Conservation (phyloP, 2,329 filamentous ascomycete genomes). For the Reticulascus tulasneorum region DNA sequence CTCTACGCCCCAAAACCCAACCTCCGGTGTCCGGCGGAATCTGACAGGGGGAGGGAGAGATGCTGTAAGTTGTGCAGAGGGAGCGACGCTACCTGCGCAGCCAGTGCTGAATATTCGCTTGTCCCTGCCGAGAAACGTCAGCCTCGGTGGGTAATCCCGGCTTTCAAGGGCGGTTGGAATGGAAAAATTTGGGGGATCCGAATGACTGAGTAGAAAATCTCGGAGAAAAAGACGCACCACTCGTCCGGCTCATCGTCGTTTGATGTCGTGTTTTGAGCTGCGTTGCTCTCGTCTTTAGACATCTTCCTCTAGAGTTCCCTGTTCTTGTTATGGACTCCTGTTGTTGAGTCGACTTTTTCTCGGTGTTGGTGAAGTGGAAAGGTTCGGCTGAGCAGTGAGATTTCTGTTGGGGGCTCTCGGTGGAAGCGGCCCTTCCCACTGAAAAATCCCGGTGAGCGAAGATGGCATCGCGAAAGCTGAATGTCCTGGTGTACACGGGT, state of each 20-base stretch:
- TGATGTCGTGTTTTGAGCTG: slow-evolving; percentile 26
- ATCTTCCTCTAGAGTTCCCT: slow-evolving; percentile 24
- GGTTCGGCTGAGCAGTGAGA: slow-evolving; percentile 2
- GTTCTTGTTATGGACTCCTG: background rate
- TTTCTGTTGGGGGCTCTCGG: slow-evolving; percentile 6
- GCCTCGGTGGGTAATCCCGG: background rate
- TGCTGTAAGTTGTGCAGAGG: too few species aligned
- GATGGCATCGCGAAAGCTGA: slow-evolving; percentile 71
- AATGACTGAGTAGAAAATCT: background rate
- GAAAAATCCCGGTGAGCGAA: slow-evolving; percentile 12
- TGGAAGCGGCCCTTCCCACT: slow-evolving; percentile 6
- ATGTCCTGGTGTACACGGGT: slow-evolving; percentile 93
- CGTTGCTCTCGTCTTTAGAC: slow-evolving; percentile 52
- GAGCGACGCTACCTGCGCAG: slow-evolving; percentile 65
- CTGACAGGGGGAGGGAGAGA: background rate
- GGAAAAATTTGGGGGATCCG: too few species aligned
- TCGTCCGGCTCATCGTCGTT: slow-evolving; percentile 91
- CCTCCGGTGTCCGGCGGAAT: background rate
- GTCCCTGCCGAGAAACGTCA: slow-evolving; percentile 59
- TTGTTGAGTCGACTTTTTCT: background rate
- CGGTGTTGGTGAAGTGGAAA: background rate
- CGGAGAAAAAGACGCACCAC: slow-evolving; percentile 58
- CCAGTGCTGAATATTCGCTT: slow-evolving; percentile 97
- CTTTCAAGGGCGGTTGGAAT: too few species aligned
- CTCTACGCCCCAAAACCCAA: too few species aligned